Evolutionary conservation across 768 basidiomycete genomes (phyloP).

Genomic region (Galerina sulciceps): DNA sequence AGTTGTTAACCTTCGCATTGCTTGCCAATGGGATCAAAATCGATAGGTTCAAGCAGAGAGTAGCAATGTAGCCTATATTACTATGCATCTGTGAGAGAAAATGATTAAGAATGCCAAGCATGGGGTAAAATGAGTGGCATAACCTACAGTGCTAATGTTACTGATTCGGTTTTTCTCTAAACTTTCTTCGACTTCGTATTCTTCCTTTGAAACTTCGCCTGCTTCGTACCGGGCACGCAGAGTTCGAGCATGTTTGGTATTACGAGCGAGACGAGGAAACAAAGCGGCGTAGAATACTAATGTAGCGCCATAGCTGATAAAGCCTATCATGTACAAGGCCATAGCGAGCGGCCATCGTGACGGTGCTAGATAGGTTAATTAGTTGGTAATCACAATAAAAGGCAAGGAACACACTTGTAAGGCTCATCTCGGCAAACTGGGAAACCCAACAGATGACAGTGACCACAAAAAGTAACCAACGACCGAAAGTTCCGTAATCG

Average conservation of each 20-base stretch:
- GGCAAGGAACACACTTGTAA: slow-evolving; percentile 56
- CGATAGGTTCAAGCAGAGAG: slow-evolving; percentile 68
- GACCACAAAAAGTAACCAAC: slow-evolving; percentile 74
- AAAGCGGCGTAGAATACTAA: slow-evolving; percentile 80
- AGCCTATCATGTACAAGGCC: slow-evolving; percentile 80
- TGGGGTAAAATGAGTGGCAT: background rate
- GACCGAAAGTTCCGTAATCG: slow-evolving; percentile 76
- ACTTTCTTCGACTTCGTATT: slow-evolving; percentile 76
- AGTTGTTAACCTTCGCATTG: slow-evolving; percentile 74
- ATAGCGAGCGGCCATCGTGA: slow-evolving; percentile 77
- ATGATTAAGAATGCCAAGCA: background rate
- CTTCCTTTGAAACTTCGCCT: slow-evolving; percentile 61
- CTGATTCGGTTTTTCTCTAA: slow-evolving; percentile 86
- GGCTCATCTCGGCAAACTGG: slow-evolving; percentile 76
- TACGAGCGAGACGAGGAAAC: slow-evolving; percentile 82
- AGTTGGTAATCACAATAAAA: background rate
- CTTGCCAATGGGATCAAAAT: slow-evolving; percentile 64
- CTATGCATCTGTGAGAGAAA: slow-evolving; percentile 59
- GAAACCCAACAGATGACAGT: slow-evolving; percentile 82
- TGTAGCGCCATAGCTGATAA: slow-evolving; percentile 79
- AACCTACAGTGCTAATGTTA: slow-evolving; percentile 76
- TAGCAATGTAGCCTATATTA: slow-evolving; percentile 75
- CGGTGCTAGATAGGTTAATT: slow-evolving; percentile 43
- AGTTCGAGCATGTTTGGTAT: slow-evolving; percentile 64
- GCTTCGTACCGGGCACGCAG: slow-evolving; percentile 60